Evolutionary conservation across 192 early-diverging fungal genomes (phyloP).

Genomic region (Entomortierella parvispora): DNA sequence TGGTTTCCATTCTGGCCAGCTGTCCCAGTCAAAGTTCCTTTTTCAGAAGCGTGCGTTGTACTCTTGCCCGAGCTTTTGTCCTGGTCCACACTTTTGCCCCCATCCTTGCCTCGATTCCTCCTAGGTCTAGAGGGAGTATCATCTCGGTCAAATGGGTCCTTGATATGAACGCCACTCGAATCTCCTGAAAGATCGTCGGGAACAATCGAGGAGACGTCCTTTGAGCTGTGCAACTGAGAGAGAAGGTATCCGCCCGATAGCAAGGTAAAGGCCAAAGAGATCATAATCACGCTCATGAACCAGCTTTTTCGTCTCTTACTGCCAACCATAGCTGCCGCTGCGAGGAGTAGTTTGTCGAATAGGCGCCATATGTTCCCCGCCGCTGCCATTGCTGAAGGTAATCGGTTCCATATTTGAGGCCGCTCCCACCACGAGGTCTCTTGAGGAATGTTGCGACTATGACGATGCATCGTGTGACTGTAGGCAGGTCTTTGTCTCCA

Average conservation of each 20-base stretch:
- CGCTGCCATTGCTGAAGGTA: no score
- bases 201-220: conserved; percentile 6
- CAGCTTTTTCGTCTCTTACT: conserved; percentile 38
- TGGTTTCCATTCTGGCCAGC: no score
- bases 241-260: conserved; percentile 33
- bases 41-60: not conserved
- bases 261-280: conserved; percentile 32
- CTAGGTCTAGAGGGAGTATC: conserved; percentile 11
- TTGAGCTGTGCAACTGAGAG: conserved; percentile 23
- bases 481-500: not conserved
- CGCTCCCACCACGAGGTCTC: conserved; percentile 19
- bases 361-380: no score
- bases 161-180: not conserved
- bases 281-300: conserved; percentile 33
- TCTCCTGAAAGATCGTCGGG: not conserved
- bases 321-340: conserved; percentile 2
- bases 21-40: not conserved
- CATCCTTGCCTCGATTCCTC: conserved; percentile 26
- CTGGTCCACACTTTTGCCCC: not conserved
- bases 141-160: not conserved
- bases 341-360: not conserved
- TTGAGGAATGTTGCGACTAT: not conserved
- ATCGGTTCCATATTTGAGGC: not conserved
- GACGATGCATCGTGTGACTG: not conserved
- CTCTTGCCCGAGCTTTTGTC: not conserved